Evolutionary conservation across 1,284 basidiomycete species (phyloP).

Genomic region (Malassezia arunalokei): DNA sequence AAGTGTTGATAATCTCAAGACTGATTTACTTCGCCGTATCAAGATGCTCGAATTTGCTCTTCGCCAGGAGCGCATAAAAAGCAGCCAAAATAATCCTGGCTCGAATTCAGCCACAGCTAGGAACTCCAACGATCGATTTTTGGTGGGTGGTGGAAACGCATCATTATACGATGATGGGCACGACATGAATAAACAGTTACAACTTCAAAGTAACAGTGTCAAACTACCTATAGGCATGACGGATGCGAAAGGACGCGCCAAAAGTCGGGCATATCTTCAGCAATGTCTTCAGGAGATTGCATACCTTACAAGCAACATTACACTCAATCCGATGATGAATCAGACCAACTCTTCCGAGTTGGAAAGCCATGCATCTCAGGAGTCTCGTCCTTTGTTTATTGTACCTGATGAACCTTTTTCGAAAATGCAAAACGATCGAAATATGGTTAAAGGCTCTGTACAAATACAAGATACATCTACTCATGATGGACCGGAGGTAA

Average conservation of each 20-base stretch:
- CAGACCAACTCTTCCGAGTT: background rate
- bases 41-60: slow-evolving; percentile 84
- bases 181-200: background rate
- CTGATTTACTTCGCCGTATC: slow-evolving; percentile 85
- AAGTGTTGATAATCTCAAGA: slow-evolving; percentile 90
- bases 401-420: background rate
- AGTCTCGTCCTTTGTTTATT: background rate
- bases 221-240: slow-evolving; percentile 50
- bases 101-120: background rate
- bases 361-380: background rate
- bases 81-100: background rate
- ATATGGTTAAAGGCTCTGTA: background rate
- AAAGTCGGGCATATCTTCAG: slow-evolving; percentile 92
- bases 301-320: slow-evolving; percentile 88
- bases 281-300: slow-evolving; percentile 97
- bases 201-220: background rate
- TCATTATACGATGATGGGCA: background rate
- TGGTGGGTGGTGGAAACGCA: background rate
- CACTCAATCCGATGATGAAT: slow-evolving; percentile 71
- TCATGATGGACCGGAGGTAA: background rate
- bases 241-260: slow-evolving; percentile 83
- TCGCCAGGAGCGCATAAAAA: slow-evolving; percentile 63
- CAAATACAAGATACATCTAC: background rate
- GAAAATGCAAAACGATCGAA: background rate
- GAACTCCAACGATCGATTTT: background rate